Evolutionary conservation across 768 basidiomycete genomes (phyloP).

Genomic region (Trametes meyenii): DNA sequence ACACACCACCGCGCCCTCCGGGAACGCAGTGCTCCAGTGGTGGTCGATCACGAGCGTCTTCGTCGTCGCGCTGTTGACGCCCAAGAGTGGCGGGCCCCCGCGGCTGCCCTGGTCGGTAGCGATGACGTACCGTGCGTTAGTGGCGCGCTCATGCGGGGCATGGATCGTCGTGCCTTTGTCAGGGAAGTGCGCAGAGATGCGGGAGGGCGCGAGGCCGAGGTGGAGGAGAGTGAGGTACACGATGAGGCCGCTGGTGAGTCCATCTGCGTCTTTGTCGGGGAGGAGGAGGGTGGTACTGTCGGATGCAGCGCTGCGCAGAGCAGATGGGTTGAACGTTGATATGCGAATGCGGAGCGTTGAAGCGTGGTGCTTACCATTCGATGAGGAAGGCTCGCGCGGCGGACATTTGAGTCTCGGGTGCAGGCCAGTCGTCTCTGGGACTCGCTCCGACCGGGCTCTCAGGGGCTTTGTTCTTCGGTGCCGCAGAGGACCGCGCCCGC

Average conservation of each 20-base stretch:
- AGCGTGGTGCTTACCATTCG: no score
- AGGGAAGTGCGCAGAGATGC: constrained; percentile 43
- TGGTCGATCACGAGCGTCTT: constrained; percentile 49
- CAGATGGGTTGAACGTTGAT: no score
- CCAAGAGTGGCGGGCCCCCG: constrained; percentile 35
- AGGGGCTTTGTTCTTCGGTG: no score
- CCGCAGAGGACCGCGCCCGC: no score
- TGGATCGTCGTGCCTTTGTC: constrained; percentile 47
- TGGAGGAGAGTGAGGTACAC: constrained; percentile 41
- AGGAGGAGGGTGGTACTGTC: constrained; percentile 36
- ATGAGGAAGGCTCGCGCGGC: no score
- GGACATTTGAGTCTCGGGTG: no score
- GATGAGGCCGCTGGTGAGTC: constrained; percentile 38
- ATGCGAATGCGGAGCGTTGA: no score
- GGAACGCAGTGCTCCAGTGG: constrained; percentile 46
- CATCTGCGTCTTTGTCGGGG: constrained; percentile 49
- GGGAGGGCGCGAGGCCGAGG: constrained; percentile 37
- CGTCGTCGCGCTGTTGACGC: constrained; percentile 23
- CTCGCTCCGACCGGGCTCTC: no score
- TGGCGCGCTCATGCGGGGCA: constrained; percentile 34
- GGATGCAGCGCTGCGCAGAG: constrained; percentile 18
- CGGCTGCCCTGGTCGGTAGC: constrained; percentile 51
- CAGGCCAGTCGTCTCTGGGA: no score
- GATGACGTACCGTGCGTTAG: constrained; percentile 39
- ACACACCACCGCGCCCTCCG: constrained; percentile 37